A percentile compares a stretch with the other conserved stretches of the same genome.
phyloP scores from a whole-genome alignment of 768 basidiomycete species.

The Austroboletus festivus region DNA sequence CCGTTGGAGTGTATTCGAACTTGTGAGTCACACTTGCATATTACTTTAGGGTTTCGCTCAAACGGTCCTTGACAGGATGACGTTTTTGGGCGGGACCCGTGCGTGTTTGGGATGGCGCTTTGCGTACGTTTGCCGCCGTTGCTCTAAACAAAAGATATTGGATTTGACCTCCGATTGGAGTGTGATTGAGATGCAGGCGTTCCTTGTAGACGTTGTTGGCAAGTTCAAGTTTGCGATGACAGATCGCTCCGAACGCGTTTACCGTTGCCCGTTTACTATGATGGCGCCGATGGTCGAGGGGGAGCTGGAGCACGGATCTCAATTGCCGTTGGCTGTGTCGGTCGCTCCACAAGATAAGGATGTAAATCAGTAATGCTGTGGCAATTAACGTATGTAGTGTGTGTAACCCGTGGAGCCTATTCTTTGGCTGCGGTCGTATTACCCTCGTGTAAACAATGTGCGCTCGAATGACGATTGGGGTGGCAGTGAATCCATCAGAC shows the following conservation, averaged over 20 bases:
- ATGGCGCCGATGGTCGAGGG: conserved; percentile 37
- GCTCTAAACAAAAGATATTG: not conserved
- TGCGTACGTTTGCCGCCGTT: conserved; percentile 14
- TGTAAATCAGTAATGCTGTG: not conserved
- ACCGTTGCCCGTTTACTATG: conserved; percentile 27
- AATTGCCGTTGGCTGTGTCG: conserved; percentile 32
- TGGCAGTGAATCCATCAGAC: not conserved
- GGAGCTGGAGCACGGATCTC: conserved; percentile 29
- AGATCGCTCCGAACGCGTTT: conserved; percentile 25
- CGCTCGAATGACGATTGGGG: not conserved
- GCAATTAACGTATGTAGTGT: not conserved
- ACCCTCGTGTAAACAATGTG: not conserved
- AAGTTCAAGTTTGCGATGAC: conserved; percentile 49
- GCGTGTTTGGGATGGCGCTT: conserved; percentile 28
- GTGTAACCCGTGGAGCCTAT: not conserved
- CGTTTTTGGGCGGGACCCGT: conserved; percentile 14
- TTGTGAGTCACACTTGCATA: conserved; percentile 19
- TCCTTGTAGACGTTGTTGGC: conserved; percentile 53
- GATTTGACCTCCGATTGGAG: conserved; percentile 15
- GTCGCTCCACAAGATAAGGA: conserved; percentile 6
- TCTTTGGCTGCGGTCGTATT: not conserved
- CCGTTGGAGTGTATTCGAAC: conserved; percentile 29
- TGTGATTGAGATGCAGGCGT: conserved; percentile 53
- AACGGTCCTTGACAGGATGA: no score
- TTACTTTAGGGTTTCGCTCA: no score